A percentile compares a stretch with the other conserved stretches of the same genome.
Conservation (phyloP, 2,329 filamentous ascomycete species). For the Verticillium nubilum region DNA sequence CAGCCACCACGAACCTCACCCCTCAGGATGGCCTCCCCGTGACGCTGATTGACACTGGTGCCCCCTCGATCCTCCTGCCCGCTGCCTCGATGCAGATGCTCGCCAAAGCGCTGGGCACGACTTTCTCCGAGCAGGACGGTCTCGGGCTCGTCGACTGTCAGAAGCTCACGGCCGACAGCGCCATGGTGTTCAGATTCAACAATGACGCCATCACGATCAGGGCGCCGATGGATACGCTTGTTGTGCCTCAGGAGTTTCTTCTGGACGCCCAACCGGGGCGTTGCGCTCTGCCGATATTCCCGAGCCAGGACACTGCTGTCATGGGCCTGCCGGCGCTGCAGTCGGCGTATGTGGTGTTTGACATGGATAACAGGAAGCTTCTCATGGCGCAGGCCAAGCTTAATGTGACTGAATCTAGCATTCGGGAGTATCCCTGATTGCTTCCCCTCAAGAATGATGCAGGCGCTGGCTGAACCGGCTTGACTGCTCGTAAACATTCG, state of each 20-base stretch:
- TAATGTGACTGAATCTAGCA: background rate
- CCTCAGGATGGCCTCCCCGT: background rate
- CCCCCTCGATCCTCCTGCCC: background rate
- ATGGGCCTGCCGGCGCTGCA: slow-evolving; percentile 1
- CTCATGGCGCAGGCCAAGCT: slow-evolving; percentile 6
- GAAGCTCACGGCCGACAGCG: background rate
- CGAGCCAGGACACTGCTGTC: background rate
- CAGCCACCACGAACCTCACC: background rate
- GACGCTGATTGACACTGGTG: slow-evolving; percentile 1
- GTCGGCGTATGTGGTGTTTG: slow-evolving; percentile 4
- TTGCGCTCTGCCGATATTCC: background rate
- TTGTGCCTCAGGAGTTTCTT: background rate
- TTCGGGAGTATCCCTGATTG: background rate
- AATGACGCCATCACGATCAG: slow-evolving; percentile 1
- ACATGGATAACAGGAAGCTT: slow-evolving; percentile 1
- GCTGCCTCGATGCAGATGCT: background rate
- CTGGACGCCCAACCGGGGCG: background rate
- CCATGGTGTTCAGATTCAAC: slow-evolving; percentile 3
- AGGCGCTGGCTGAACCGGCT: too few species aligned
- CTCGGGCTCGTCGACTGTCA: background rate
- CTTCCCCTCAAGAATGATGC: too few species aligned
- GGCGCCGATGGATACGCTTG: background rate
- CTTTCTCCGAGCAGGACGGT: background rate
- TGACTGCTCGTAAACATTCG: too few species aligned
- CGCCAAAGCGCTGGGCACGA: background rate